A percentile compares a stretch with the other conserved stretches of the same genome.
phyloP scores from a whole-genome alignment of 116 monocot genomes.

The Trichopus zeylanicus region DNA sequence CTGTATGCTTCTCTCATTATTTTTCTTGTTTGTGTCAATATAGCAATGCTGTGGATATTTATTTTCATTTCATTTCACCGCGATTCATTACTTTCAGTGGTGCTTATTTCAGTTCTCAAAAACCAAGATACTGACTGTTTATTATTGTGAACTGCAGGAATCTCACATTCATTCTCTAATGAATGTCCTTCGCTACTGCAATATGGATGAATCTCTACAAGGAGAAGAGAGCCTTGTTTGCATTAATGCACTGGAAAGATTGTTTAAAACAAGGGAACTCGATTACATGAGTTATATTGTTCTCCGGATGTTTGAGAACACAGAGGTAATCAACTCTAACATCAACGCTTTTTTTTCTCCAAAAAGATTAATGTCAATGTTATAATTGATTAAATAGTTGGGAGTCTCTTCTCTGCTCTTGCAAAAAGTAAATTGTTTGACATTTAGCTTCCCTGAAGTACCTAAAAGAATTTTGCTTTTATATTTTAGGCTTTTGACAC shows the following conservation, averaged over 20 bases:
- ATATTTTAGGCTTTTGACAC: not conserved
- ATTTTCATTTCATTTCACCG: not conserved
- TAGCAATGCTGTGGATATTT: not conserved
- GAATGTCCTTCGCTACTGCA: slow-evolving; percentile 97
- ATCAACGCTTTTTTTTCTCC: no score
- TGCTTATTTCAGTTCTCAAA: not conserved
- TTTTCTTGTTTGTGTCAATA: not conserved
- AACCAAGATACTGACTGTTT: not conserved
- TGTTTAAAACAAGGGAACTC: slow-evolving; percentile 82
- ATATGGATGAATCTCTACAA: slow-evolving; percentile 84
- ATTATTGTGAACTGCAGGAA: slow-evolving; percentile 48
- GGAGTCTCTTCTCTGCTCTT: no score
- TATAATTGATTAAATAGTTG: no score
- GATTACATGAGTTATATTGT: slow-evolving; percentile 99
- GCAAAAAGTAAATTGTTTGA: no score
- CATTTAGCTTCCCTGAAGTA: no score
- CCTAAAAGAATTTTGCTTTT: not conserved
- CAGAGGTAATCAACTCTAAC: slow-evolving; percentile 59
- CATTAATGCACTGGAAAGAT: slow-evolving; percentile 47
- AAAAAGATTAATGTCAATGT: no score
- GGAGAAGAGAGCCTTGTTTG: slow-evolving; percentile 93
- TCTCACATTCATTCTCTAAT: slow-evolving; percentile 98
- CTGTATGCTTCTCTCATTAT: slow-evolving; percentile 53
- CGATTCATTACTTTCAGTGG: not conserved
- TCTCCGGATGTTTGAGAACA: slow-evolving; percentile 95